Conservation (phyloP, 1,284 basidiomycete species). For the Marasmius sp. region DNA sequence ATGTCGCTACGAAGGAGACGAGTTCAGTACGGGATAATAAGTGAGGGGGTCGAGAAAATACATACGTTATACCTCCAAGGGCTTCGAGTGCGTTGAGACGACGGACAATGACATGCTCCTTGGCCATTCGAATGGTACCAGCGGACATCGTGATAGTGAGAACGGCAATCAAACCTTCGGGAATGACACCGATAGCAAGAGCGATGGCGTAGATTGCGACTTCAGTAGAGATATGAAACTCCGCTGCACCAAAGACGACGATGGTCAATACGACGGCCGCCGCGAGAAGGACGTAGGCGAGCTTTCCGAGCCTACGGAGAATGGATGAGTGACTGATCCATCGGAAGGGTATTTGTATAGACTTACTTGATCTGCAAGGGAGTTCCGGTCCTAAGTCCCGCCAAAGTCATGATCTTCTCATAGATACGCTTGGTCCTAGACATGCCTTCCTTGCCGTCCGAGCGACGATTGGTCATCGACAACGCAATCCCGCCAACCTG, state of each 20-base stretch:
- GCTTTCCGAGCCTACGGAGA: conserved; percentile 35
- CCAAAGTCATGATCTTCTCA: conserved; percentile 21
- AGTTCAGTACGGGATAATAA: neutral
- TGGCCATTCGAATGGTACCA: conserved; percentile 53
- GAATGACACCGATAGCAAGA: conserved; percentile 42
- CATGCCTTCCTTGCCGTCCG: conserved; percentile 10
- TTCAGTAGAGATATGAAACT: conserved; percentile 40
- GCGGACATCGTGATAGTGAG: conserved; percentile 48
- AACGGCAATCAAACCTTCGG: conserved; percentile 42
- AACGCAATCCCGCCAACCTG: conserved; percentile 60
- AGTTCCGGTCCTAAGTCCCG: conserved; percentile 40
- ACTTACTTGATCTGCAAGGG: conserved; percentile 58
- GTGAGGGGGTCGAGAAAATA: neutral
- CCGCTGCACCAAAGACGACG: conserved; percentile 56
- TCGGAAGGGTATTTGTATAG: neutral
- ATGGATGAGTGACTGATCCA: neutral
- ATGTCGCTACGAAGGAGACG: conserved; percentile 35
- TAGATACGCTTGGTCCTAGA: conserved; percentile 20
- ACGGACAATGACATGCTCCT: conserved; percentile 49
- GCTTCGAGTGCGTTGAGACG: conserved; percentile 57
- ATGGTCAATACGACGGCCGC: conserved; percentile 31
- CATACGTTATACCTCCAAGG: conserved; percentile 52
- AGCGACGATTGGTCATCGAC: conserved; percentile 25
- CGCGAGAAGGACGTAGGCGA: conserved; percentile 55
- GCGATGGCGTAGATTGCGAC: conserved; percentile 49